Evolutionary conservation across 106 monocot genomes (phyloP), one percentile per base, ranked within the genome.

Genomic region (Dendrobium chrysotoxum): DNA sequence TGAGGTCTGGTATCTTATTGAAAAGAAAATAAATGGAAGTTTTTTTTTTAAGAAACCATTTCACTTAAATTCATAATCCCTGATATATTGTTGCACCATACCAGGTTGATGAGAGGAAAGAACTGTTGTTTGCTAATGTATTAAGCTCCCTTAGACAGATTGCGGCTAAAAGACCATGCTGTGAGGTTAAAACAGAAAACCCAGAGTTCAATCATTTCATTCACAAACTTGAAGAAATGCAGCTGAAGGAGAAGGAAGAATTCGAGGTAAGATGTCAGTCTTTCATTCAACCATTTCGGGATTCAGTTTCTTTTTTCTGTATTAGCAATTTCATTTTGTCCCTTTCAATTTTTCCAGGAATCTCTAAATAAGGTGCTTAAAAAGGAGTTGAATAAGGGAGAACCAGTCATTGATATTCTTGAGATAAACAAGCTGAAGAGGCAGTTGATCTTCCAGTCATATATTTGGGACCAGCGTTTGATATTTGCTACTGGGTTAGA

Each of bases 381-480:
- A 70, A 89, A 78, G 79, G 88, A 91, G 53, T 58, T 26, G n/a
- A 84, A 53, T 50, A 87, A 84, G 31, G 84, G 86, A 55, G 78
- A 95, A 41, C 76, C 83, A 58, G 40, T 82, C 40, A 68, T 90
- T 83, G 99, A 99, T 82, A 88, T 90, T 79, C 90, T 99, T 74
- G 93, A 93, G 68, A 50, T 99, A 76, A 99, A 93, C 80, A 95
- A 93, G 53, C 83, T 99, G 47, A 82, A 83, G 67, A 85, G 91
- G 72, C 85, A 91, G 79, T 85, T 99, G 61, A 46, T 95, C 77
- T 88, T 99, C 61, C 83, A 81, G 44, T 82, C 95, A 42, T 93
- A 89, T 82, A 67, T 90, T 68, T 95, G 99, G 99, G 88, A 95
- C 83, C 89, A 91, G 85, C 88, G 90, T 1, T 80, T 99, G 40